Evolutionary conservation across 2,329 filamentous ascomycete species (phyloP).

Genomic region (Chalaropsis thielavioides): DNA sequence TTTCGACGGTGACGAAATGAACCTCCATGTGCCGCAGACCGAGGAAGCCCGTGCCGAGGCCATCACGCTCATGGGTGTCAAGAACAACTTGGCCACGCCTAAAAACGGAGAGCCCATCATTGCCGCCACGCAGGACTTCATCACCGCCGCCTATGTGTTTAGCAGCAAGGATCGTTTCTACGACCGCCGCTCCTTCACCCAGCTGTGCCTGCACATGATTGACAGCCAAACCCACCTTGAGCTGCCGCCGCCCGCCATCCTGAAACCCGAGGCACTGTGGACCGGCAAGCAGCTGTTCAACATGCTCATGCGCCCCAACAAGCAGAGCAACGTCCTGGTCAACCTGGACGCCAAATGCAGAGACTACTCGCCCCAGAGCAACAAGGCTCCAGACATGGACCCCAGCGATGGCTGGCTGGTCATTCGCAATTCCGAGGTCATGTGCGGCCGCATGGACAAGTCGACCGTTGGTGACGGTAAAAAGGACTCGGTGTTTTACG

Average conservation of each 20-base stretch:
- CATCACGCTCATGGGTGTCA: conserved; percentile 93
- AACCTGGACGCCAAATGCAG: conserved; percentile 90
- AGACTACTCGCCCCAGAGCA: conserved; percentile 53
- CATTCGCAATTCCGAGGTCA: conserved; percentile 88
- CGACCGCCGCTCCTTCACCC: conserved; percentile 74
- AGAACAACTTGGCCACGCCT: conserved; percentile 87
- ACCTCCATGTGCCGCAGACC: conserved; percentile 91
- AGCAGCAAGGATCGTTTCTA: conserved; percentile 90
- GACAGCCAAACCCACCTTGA: conserved; percentile 64
- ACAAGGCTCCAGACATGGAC: conserved; percentile 54
- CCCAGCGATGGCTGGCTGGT: conserved; percentile 83
- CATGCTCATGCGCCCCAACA: conserved; percentile 78
- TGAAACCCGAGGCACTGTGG: conserved; percentile 80
- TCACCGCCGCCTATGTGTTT: conserved; percentile 81
- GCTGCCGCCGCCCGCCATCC: conserved; percentile 69
- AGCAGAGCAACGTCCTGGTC: conserved; percentile 63
- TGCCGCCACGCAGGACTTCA: conserved; percentile 98
- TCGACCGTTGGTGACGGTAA: conserved; percentile 92
- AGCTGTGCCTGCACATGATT: conserved; percentile 89
- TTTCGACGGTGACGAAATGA: conserved; percentile 99
- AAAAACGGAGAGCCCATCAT: conserved; percentile 98
- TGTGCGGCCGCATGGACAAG: conserved; percentile 98
- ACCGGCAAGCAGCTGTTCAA: conserved; percentile 96
- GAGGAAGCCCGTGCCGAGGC: conserved; percentile 93
- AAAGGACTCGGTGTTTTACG: conserved; percentile 95